Conservation (phyloP, 2,329 filamentous ascomycete genomes). For the Aspergillus fumigatiaffinis region DNA sequence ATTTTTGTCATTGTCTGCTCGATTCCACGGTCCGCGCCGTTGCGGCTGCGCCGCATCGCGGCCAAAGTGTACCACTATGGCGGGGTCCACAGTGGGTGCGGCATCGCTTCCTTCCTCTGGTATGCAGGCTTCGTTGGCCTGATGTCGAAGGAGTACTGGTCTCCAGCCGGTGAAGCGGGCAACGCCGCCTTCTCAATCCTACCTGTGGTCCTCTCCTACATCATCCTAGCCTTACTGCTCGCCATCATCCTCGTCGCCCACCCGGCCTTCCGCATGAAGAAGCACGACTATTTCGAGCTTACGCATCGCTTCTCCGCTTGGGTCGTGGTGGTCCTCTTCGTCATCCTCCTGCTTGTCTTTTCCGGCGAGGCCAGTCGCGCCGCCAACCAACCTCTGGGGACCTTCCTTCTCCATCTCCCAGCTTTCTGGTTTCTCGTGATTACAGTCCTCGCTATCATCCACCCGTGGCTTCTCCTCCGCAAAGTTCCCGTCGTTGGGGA, state of each 20-base stretch:
- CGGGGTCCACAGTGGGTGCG: conserved; percentile 53
- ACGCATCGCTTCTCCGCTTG: conserved; percentile 72
- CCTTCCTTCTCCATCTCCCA: conserved; percentile 45
- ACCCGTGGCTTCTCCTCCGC: conserved; percentile 70
- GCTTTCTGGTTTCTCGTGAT: conserved; percentile 65
- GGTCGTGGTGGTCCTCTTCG: conserved; percentile 62
- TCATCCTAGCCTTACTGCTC: conserved; percentile 56
- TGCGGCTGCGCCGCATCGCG: conserved; percentile 43
- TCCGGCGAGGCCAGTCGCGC: conserved; percentile 41
- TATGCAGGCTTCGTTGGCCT: conserved; percentile 37
- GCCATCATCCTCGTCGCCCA: conserved; percentile 61
- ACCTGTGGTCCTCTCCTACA: conserved; percentile 54
- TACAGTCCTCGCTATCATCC: conserved; percentile 62
- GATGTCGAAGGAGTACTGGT: conserved; percentile 32
- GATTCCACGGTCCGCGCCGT: conserved; percentile 44
- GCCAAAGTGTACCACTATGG: conserved; percentile 54
- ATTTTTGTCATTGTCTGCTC: conserved; percentile 46
- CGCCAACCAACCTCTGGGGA: conserved; percentile 32
- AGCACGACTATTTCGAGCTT: conserved; percentile 67
- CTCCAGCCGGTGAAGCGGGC: conserved; percentile 8
- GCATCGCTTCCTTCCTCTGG: conserved; percentile 48
- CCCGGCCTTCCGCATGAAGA: conserved; percentile 58
- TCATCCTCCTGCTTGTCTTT: conserved; percentile 58
- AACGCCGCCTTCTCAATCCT: conserved; percentile 25
- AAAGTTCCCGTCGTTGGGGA: conserved; percentile 63